Evolutionary conservation across 805 yeast species (phyloP).

Genomic region (Danielia reshetovae): DNA sequence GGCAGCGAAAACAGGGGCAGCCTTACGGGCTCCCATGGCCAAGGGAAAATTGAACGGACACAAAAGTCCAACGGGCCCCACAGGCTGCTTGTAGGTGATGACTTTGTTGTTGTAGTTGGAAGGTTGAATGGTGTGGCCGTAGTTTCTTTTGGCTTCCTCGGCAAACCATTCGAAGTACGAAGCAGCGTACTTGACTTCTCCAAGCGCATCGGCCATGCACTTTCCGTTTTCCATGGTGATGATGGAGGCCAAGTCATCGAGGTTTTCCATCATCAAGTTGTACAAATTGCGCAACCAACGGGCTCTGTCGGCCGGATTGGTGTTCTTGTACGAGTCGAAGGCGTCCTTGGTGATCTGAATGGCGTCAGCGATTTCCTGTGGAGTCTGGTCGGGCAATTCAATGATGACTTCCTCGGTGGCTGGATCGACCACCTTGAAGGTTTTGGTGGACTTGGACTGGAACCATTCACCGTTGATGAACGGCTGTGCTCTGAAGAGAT

Average conservation of each 20-base stretch:
- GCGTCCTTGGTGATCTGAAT: slow-evolving; percentile 46
- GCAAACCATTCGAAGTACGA: slow-evolving; percentile 43
- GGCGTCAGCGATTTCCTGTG: slow-evolving; percentile 41
- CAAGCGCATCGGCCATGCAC: slow-evolving; percentile 48
- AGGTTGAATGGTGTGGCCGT: slow-evolving; percentile 58
- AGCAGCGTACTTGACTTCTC: slow-evolving; percentile 58
- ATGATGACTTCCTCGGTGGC: slow-evolving; percentile 35
- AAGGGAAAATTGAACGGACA: slow-evolving; percentile 69
- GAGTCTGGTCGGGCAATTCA: slow-evolving; percentile 43
- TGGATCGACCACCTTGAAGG: slow-evolving; percentile 37
- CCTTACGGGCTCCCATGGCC: slow-evolving; percentile 65
- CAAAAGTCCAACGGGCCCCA: slow-evolving; percentile 61
- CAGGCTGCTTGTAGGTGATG: slow-evolving; percentile 53
- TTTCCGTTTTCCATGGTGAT: slow-evolving; percentile 62
- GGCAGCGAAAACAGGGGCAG: slow-evolving; percentile 62
- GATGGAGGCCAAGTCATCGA: slow-evolving; percentile 54
- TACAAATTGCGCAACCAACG: slow-evolving; percentile 47
- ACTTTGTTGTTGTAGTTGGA: slow-evolving; percentile 47
- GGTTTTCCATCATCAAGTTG: slow-evolving; percentile 50
- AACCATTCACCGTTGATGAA: slow-evolving; percentile 39
- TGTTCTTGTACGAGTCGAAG: slow-evolving; percentile 43
- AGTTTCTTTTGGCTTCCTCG: slow-evolving; percentile 54
- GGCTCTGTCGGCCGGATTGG: slow-evolving; percentile 49
- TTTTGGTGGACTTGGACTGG: slow-evolving; percentile 32
- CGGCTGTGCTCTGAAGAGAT: slow-evolving; percentile 29